These are phyloP conservation scores for Cercospora sp. DNA, from an alignment of 2,329 filamentous ascomycete genomes.

Conservation along the genomic window DNA sequence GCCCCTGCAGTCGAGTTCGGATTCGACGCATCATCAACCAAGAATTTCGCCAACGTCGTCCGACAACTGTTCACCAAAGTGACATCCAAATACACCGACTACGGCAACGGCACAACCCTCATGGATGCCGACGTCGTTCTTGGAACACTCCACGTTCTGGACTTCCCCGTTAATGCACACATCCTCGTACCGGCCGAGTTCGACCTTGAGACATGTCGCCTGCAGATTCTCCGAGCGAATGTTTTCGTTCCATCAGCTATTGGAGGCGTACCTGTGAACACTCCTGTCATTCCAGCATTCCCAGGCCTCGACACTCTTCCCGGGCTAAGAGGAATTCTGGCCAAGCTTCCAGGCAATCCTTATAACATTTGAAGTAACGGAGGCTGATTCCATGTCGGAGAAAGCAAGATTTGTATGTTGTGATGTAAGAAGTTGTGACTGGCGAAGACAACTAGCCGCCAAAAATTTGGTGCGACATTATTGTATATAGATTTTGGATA, in stretches of 20 bases:
- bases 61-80: conserved; percentile 11
- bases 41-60: conserved; percentile 8
- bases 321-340: conserved; percentile 2
- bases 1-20: conserved; percentile 7
- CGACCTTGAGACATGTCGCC: conserved; percentile 1
- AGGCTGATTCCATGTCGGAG: too few species aligned
- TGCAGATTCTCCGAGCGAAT: not conserved
- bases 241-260: not conserved
- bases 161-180: conserved; percentile 6
- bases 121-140: conserved; percentile 12
- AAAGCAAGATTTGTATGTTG: too few species aligned
- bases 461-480: too few species aligned
- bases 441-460: not conserved
- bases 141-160: not conserved
- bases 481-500: not conserved
- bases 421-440: not conserved
- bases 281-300: conserved; percentile 4
- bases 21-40: conserved; percentile 9
- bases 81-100: conserved; percentile 2
- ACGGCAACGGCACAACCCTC: conserved; percentile 8
- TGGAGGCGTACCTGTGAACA: conserved; percentile 8
- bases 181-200: conserved; percentile 10
- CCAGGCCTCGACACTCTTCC: conserved; percentile 14
- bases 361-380: not conserved
- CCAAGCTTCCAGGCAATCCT: not conserved